A percentile compares a stretch with the other conserved stretches of the same genome.
phyloP scores from a whole-genome alignment of 441 rosid genomes.

The Jatropha multifida region DNA sequence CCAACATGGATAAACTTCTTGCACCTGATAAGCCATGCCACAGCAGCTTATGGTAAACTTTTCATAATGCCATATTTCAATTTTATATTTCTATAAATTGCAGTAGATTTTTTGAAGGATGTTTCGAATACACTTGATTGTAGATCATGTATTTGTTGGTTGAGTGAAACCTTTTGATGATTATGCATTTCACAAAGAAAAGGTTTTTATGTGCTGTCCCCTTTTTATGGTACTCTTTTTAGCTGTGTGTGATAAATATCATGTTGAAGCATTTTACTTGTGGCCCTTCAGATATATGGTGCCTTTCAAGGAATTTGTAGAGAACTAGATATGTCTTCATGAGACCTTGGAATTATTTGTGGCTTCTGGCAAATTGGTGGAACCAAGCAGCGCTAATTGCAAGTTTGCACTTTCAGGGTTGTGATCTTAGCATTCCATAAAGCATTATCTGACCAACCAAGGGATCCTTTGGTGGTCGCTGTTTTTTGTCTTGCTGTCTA shows the following conservation, averaged over 20 bases:
- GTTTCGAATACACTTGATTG: background rate
- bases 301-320: background rate
- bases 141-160: background rate
- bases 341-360: background rate
- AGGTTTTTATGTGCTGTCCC: background rate
- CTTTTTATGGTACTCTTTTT: background rate
- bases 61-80: background rate
- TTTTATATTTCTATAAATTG: background rate
- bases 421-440: constrained; percentile 35
- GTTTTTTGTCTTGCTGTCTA: constrained; percentile 32
- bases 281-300: background rate
- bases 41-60: constrained; percentile 72
- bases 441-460: constrained; percentile 29
- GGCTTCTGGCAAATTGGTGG: background rate
- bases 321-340: background rate
- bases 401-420: constrained; percentile 24
- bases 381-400: background rate
- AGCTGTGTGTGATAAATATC: background rate
- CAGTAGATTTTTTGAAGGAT: background rate
- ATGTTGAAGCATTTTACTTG: background rate
- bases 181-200: background rate
- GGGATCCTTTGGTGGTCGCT: constrained; percentile 30
- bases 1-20: constrained; percentile 66
- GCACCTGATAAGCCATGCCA: constrained; percentile 89
- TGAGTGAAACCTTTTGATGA: background rate